Evolutionary conservation across 2,329 filamentous ascomycete species (phyloP), one percentile per base, ranked within the genome.

Genomic region (Ophiocordyceps robertsii): DNA sequence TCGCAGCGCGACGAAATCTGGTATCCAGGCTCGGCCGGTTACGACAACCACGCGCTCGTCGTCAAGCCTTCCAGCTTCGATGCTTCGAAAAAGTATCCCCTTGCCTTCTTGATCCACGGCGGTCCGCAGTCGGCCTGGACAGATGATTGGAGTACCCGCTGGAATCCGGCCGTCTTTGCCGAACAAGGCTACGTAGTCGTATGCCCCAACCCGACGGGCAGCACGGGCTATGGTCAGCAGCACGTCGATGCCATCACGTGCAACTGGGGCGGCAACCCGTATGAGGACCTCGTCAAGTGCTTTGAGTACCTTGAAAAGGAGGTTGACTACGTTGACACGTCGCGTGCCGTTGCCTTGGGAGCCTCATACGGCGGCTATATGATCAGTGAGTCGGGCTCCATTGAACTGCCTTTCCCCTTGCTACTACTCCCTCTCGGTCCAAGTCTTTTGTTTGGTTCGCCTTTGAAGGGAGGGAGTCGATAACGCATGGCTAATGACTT

Each of bases 101-200:
- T 94, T 5, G 77, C 82, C 2, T 81, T 88, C 56, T 65, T 89
- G 36, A 84, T 93, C 47, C 87, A 94, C 54, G 87, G 87, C 43
- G 87, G 87, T 0, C 86, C 86, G 0, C 84, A 92, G 58, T 76
- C 80, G 19, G 76, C 84, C 0, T 90, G 84, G 81, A 65, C 61
- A 29, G 82, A 92, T 53, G 68, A 72, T 27, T 93, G 86, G 84
- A 82, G 75, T 57, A 87, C 81, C 3, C 71, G 87, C 16, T 94
- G 87, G 87, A 93, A 93, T 56, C 82, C 84, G 2, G 84, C 84
- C 46, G 73, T 90, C 10, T 93, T 87, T 56, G 86, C 87, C 4
- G 86, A 93, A 58, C 84, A 90, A 62, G 87, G 87, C 38, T 94
- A 92, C 56, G 73, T 94, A 4, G 84, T 83, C 19, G 77, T 94